Conservation (phyloP, 2,329 filamentous ascomycete species). For the Ceratocystis huliohia region DNA sequence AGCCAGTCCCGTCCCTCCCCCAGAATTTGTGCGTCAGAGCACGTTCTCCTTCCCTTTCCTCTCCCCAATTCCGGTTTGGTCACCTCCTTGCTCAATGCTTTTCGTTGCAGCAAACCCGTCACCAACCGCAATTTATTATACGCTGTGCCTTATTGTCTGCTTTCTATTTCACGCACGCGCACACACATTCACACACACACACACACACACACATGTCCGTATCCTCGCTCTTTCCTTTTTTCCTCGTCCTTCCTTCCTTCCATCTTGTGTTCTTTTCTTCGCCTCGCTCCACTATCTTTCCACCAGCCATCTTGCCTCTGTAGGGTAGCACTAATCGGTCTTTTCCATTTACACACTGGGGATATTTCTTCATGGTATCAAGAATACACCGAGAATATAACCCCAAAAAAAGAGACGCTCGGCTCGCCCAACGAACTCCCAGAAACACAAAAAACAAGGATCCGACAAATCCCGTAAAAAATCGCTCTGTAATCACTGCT, state of each 20-base stretch:
- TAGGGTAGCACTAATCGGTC: not conserved
- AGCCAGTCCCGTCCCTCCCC: not conserved
- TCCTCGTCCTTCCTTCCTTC: not conserved
- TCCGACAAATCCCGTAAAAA: constrained; percentile 4
- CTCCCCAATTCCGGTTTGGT: not conserved
- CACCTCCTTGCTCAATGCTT: not conserved
- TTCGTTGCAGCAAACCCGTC: not conserved
- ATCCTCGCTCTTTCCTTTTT: not conserved
- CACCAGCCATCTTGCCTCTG: not conserved
- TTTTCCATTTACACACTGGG: not conserved
- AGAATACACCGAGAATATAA: not conserved
- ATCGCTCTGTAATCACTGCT: not conserved
- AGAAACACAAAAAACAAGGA: not conserved
- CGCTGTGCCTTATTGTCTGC: not conserved
- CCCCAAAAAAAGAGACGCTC: not conserved
- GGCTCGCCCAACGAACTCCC: constrained; percentile 1
- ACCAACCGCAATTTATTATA: not conserved
- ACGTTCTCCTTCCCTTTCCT: not conserved
- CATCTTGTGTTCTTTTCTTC: not conserved
- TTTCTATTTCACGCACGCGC: constrained; percentile 3
- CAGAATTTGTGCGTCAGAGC: not conserved
- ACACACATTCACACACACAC: not conserved
- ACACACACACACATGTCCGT: not conserved
- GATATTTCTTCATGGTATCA: constrained; percentile 1
- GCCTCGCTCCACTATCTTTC: too few species aligned